These are phyloP conservation scores for Candida succiphila DNA, from an alignment of 805 yeast species.

Conservation along the genomic window DNA sequence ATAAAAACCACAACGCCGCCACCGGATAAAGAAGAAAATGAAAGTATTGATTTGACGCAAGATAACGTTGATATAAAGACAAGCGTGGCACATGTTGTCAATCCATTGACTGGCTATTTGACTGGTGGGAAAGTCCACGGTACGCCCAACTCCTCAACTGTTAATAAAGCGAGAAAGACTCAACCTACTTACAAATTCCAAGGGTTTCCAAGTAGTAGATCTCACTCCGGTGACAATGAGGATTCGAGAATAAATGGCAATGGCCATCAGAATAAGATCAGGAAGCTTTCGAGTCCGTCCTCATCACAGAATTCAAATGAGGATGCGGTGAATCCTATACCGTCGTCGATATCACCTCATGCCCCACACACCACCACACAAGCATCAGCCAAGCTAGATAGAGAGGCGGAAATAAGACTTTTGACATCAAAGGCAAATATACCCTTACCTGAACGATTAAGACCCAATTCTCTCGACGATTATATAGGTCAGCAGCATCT, in stretches of 20 bases:
- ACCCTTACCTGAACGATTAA: constrained; percentile 70
- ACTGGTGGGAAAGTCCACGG: background rate
- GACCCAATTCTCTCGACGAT: constrained; percentile 64
- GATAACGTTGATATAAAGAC: background rate
- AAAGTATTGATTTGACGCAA: background rate
- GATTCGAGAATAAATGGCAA: background rate
- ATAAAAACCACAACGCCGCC: no score
- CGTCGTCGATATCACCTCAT: background rate
- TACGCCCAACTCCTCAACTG: background rate
- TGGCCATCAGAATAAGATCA: background rate
- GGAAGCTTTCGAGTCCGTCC: background rate
- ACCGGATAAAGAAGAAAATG: background rate
- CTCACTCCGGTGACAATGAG: background rate
- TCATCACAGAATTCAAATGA: background rate
- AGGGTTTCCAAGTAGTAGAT: background rate
- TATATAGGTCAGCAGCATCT: constrained; percentile 84
- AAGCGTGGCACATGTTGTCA: background rate
- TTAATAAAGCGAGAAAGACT: background rate
- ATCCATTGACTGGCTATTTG: background rate
- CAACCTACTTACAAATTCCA: background rate
- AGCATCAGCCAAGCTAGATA: no score
- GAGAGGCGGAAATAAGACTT: constrained; percentile 2
- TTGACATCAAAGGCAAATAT: constrained; percentile 13
- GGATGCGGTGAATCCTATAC: background rate
- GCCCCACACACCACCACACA: background rate